These are phyloP conservation scores for Lojkania enalia DNA, from an alignment of 2,329 filamentous ascomycete species.

Conservation along the genomic window DNA sequence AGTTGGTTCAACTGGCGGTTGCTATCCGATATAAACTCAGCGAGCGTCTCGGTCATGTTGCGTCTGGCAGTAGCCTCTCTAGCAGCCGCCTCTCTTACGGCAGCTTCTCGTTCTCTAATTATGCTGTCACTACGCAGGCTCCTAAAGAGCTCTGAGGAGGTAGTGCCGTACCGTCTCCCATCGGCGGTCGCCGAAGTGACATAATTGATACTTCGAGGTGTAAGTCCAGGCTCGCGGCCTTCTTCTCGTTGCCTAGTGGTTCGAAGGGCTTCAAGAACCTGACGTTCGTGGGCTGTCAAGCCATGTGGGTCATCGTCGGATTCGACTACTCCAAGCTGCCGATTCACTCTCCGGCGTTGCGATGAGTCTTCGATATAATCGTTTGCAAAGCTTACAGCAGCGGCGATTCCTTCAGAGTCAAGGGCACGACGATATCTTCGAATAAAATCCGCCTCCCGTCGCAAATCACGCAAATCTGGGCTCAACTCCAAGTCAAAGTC, in stretches of 20 bases:
- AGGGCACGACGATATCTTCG: conserved; percentile 47
- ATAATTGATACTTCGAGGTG: conserved; percentile 50
- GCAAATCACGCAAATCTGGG: conserved; percentile 52
- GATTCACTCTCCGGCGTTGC: conserved; percentile 35
- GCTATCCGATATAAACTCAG: conserved; percentile 28
- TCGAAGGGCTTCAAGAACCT: conserved; percentile 51
- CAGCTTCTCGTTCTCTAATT: conserved; percentile 21
- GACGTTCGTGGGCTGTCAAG: conserved; percentile 50
- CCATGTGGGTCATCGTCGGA: conserved; percentile 52
- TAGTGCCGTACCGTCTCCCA: conserved; percentile 27
- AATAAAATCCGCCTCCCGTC: conserved; percentile 50
- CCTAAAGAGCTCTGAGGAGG: conserved; percentile 7
- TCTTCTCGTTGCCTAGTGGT: conserved; percentile 49
- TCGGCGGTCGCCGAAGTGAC: conserved; percentile 31
- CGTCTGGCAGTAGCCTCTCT: conserved; percentile 21
- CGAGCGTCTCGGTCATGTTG: conserved; percentile 23
- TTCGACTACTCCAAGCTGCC: conserved; percentile 43
- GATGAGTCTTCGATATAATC: conserved; percentile 50
- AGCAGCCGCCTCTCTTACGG: conserved; percentile 21
- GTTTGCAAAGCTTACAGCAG: conserved; percentile 46
- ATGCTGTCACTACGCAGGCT: conserved; percentile 14
- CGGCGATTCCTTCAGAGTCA: conserved; percentile 42
- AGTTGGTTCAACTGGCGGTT: conserved; percentile 23
- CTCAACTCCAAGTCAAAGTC: conserved; percentile 49
- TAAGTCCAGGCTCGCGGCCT: conserved; percentile 41